These are phyloP conservation scores for Fusarium poae DNA, from an alignment of 2,329 filamentous ascomycete genomes.

Conservation along the genomic window DNA sequence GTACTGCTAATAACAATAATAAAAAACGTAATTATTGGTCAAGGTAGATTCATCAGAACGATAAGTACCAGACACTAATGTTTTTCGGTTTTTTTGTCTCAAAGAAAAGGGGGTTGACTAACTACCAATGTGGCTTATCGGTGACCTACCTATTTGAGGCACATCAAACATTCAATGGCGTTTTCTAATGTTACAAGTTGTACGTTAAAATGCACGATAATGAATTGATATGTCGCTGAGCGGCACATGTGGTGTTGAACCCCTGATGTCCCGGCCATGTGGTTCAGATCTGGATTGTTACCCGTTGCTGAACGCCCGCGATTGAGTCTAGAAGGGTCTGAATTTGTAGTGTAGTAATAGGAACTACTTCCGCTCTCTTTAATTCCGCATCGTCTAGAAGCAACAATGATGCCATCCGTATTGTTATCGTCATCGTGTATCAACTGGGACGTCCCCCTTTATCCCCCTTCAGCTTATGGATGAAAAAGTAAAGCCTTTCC, in stretches of 20 bases:
- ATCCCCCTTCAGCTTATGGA: not conserved
- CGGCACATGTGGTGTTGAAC: conserved; percentile 1
- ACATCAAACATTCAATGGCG: not conserved
- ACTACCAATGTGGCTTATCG: not conserved
- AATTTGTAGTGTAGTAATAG: no score
- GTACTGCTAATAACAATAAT: not conserved
- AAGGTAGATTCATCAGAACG: not conserved
- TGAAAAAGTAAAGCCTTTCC: not conserved
- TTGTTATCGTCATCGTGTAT: no score
- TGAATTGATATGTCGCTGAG: not conserved
- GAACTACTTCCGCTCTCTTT: not conserved
- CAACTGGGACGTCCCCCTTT: not conserved
- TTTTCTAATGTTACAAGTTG: not conserved
- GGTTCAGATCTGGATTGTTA: conserved; percentile 27
- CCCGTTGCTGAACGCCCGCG: conserved; percentile 12
- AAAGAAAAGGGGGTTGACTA: not conserved
- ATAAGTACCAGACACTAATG: not conserved
- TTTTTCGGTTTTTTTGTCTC: not conserved
- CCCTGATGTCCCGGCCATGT: conserved; percentile 17
- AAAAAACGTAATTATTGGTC: not conserved
- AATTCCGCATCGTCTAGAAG: not conserved
- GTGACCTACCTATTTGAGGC: conserved; percentile 2
- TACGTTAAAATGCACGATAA: not conserved
- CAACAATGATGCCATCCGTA: not conserved
- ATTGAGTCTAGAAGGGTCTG: not conserved